Conservation (phyloP, 495 filamentous ascomycete genomes). For the Podospora conica region DNA sequence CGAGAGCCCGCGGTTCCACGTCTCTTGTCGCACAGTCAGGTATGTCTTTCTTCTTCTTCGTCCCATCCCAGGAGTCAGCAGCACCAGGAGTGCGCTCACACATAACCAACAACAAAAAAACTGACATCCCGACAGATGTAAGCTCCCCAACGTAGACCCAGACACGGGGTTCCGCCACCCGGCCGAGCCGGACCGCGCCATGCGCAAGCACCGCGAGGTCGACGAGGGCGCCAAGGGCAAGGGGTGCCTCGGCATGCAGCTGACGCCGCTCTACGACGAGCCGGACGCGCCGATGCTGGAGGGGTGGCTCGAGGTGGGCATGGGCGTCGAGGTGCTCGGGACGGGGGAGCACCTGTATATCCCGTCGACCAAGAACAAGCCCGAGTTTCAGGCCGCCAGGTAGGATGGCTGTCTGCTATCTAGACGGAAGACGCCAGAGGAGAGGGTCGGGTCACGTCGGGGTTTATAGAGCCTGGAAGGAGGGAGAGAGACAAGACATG, state of each 20-base stretch:
- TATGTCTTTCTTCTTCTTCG: conserved; percentile 20
- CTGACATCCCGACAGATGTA: conserved; percentile 51
- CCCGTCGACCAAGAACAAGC: conserved; percentile 5
- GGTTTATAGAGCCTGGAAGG: background rate
- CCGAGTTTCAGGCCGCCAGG: background rate
- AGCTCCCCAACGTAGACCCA: conserved; percentile 77
- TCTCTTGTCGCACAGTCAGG: conserved; percentile 64
- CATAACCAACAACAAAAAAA: too few relatives aligned
- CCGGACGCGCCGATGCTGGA: conserved; percentile 29
- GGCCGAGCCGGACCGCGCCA: conserved; percentile 64
- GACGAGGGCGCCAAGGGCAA: conserved; percentile 63
- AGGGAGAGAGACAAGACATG: background rate
- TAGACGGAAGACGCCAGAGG: background rate
- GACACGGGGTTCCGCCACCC: conserved; percentile 63
- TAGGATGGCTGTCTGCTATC: background rate
- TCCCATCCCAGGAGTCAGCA: too few relatives aligned
- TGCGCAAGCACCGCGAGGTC: conserved; percentile 63
- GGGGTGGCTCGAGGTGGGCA: conserved; percentile 40
- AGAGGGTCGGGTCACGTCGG: background rate
- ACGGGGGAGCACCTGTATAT: conserved; percentile 38
- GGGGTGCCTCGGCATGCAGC: conserved; percentile 79
- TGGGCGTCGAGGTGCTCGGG: conserved; percentile 35
- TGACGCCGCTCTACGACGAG: conserved; percentile 55
- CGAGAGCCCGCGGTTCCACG: conserved; percentile 37
- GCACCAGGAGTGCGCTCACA: too few relatives aligned